Conservation (phyloP, 2,329 filamentous ascomycete genomes). For the Diplodia corticola region DNA sequence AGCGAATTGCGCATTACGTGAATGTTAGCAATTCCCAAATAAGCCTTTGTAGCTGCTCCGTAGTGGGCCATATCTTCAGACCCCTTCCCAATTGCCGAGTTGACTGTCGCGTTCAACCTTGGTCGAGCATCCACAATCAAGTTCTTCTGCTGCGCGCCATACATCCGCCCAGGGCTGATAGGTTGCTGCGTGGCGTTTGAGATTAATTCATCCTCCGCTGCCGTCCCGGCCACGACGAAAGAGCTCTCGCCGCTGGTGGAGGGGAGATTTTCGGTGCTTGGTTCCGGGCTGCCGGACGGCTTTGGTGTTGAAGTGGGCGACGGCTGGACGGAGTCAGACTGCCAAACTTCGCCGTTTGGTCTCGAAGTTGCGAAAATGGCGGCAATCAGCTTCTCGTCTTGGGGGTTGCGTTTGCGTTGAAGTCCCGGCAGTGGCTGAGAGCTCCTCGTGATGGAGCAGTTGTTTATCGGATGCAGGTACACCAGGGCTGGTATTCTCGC, state of each 20-base stretch:
- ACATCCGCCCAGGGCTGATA: constrained; percentile 51
- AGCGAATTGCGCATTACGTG: constrained; percentile 96
- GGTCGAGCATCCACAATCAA: constrained; percentile 95
- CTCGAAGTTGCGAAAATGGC: constrained; percentile 81
- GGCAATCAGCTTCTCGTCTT: constrained; percentile 90
- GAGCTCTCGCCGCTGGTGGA: constrained; percentile 37
- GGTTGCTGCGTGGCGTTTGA: constrained; percentile 66
- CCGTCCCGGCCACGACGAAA: constrained; percentile 34
- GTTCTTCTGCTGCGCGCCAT: constrained; percentile 90
- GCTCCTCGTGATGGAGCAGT: constrained; percentile 92
- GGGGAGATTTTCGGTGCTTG: constrained; percentile 36
- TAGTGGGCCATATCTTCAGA: constrained; percentile 99
- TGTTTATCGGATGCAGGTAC: constrained; percentile 95
- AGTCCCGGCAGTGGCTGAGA: constrained; percentile 90
- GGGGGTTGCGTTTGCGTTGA: constrained; percentile 83
- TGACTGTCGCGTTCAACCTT: constrained; percentile 89
- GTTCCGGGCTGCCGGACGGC: constrained; percentile 34
- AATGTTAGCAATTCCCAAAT: constrained; percentile 96
- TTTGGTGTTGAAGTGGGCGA: constrained; percentile 28
- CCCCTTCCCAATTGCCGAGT: constrained; percentile 88
- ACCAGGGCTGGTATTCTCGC: constrained; percentile 85
- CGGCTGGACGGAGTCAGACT: constrained; percentile 10
- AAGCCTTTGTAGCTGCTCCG: constrained; percentile 85
- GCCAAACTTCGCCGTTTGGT: constrained; percentile 20
- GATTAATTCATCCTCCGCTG: constrained; percentile 53